These are phyloP conservation scores for Trichosporon sp. DNA, from an alignment of 1,284 basidiomycete species.

Conservation along the genomic window DNA sequence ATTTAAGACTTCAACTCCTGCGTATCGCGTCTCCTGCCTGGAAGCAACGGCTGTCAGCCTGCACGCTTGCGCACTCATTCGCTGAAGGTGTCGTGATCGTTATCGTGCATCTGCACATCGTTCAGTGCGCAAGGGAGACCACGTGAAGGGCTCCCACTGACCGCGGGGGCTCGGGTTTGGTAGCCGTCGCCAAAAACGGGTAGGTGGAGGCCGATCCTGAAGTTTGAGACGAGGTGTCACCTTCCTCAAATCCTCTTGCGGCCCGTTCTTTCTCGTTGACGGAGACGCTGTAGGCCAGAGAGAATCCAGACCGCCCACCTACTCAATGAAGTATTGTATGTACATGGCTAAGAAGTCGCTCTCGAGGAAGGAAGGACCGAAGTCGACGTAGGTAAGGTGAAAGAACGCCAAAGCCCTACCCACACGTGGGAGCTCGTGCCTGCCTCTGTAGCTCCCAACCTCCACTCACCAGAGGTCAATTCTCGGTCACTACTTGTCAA, in stretches of 20 bases:
- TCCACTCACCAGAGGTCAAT: background rate
- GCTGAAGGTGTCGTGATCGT: background rate
- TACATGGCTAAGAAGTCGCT: background rate
- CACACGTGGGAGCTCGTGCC: constrained; percentile 4
- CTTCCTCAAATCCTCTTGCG: too few relatives aligned
- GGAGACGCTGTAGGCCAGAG: too few relatives aligned
- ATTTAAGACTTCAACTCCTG: background rate
- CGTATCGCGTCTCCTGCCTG: background rate
- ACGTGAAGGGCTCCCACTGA: background rate
- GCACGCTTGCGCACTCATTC: too few relatives aligned
- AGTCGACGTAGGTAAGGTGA: background rate
- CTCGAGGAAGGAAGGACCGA: background rate
- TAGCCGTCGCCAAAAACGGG: background rate
- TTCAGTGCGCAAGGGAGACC: background rate
- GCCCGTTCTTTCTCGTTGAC: too few relatives aligned
- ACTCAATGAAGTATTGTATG: background rate
- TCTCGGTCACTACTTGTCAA: background rate
- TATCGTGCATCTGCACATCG: background rate
- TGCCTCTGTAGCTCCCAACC: constrained; percentile 6
- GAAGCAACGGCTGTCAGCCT: background rate
- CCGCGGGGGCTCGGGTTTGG: background rate
- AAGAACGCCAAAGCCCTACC: background rate
- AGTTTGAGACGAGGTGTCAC: background rate
- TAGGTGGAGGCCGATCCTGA: background rate
- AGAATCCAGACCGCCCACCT: too few relatives aligned